Evolutionary conservation across 1,139 yeast species (phyloP), one percentile per base, ranked within the genome.

Genomic region (Magnusiomyces magnusii): DNA sequence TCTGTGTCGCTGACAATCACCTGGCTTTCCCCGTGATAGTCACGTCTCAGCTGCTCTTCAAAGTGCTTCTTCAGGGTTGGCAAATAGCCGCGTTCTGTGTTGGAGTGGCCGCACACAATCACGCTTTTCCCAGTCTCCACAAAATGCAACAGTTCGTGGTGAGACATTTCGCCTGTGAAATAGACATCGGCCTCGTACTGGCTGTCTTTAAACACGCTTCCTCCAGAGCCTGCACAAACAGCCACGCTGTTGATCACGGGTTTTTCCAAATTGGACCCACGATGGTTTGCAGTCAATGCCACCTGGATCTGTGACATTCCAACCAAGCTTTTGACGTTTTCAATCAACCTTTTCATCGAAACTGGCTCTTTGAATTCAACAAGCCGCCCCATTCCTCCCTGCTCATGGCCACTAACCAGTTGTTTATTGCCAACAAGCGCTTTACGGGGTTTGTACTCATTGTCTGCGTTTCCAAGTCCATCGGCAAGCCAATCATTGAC

Each of bases 221-320:
- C 85, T 0, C 99, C 99, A 2, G 97, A 88, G 0, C 99, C 99
- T 2, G 99, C 99, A 73, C 99, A 93, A 25, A 93, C 72, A 0
- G 97, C 98, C n/a, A 91, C 77, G 0, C 70, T 60, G 10, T 55
- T 51, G 47, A 70, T 57, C 10, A 68, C 64, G 19, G 71, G 73
- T n/a, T 66, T 64, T 15, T 64, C 59, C 19, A 42, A 24, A 24
- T 28, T 15, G 36, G 36, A 31, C 52, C 24, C 41, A 34, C 65
- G 57, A 49, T 73, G 72, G 13, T 69, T 62, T 13, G 71, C 71
- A 1, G 78, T 73, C 0, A 79, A 76, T 0, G 91, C 91, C 0
- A 90, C 81, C 69, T 88, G 96, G 10, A 92, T 75, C 63, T 83
- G 75, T 0, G 71, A 60, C 56, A 93, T 72, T 0, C 75, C 77